Evolutionary conservation across 1,139 yeast species (phyloP), one percentile per base, ranked within the genome.

Genomic region (Protomyces arabidopsidicola): DNA sequence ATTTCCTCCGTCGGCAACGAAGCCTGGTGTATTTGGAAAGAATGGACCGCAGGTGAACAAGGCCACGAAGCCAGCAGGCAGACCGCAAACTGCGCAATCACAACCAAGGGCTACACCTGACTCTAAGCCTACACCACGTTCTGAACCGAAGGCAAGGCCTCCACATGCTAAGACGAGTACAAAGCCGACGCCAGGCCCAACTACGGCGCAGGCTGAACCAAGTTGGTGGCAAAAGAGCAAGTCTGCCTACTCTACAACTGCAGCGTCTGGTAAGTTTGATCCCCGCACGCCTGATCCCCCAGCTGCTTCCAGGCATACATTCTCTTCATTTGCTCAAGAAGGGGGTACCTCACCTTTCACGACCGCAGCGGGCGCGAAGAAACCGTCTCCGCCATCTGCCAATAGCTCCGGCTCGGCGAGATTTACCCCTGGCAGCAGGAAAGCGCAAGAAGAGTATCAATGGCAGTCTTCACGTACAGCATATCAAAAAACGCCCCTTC

Each of bases 391-490:
- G 9, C 22, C 22, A 10, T 42, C 48, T 18, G 12, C 20, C 2
- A 2, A 9, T 4, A n/a, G 12, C 22, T 10, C 48, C 12, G 48
- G 48, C 20, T 16, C 20, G 14, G 48, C 48, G 12, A 18, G 24
- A 5, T 42, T 42, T 20, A 42, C 48, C 5, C 48, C 48, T 42
- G 48, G 48, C 34, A 35, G 60, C 24, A 55, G 34, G 3, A 55
- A 55, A 27, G 31, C 60, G 14, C 12, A 38, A 12, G 18, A 31
- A 10, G 60, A 55, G 20, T 57, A 57, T 20, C 45, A 50, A 9
- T 57, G 60, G 60, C 60, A 57, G 31, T 10, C 34, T 12, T 57
- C 60, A 9, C 60, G 60, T 8, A 50, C 55, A 14, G 60, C 60
- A 8, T 57, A 57, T 57, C 60, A 57, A 34, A 35, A 5, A 5